Evolutionary conservation across 305 asterid genomes (phyloP), one percentile per base, ranked within the genome.

Genomic region (Stenogyne calaminthoides): DNA sequence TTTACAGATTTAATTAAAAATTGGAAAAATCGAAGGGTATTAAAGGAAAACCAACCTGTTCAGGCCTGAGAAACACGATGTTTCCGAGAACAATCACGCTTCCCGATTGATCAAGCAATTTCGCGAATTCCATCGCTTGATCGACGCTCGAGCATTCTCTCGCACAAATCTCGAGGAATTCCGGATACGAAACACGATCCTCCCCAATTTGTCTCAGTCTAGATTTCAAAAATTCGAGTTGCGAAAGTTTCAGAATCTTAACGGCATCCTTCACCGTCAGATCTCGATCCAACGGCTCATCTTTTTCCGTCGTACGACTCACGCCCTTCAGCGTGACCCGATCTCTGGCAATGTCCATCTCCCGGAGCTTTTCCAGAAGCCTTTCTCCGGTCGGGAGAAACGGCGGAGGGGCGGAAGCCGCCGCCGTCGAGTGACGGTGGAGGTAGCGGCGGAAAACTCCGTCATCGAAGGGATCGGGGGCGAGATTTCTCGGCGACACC

Each of bases 41-140:
- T 0, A 36, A 70, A 18, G 52, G 37, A 54, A 27, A 70, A 70
- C 90, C 77, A 71, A 92, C 99, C 98, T 90, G 85, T 27, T 88
- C 88, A 27, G 99, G 99, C 80, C 77, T 78, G 85, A 92, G 88
- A 76, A 83, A 85, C n/a, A 90, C 97, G 49, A 72, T 65, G 61
- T 90, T 87, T 16, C 97, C 97, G 7, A 95, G 72, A 19, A 95
- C 91, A 74, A 92, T 80, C 16, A 95, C 97, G 27, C 76, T 78
- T 70, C 97, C 99, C 0, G 98, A 95, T 78, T 87, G 88, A 73
- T 95, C 99, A 0, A 95, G 91, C 85, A 83, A 75, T 64, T 80
- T 83, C 1, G 97, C 98, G 9, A 90, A 76, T 74, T 88, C 90
- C 58, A 76, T 36, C 19, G 89, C 88, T 40, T 84, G 83, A 73